A percentile compares a stretch with the other conserved stretches of the same genome.
Evolutionary conservation across 1,284 basidiomycete species (phyloP).

Genomic region (Sphagnurus paluster): DNA sequence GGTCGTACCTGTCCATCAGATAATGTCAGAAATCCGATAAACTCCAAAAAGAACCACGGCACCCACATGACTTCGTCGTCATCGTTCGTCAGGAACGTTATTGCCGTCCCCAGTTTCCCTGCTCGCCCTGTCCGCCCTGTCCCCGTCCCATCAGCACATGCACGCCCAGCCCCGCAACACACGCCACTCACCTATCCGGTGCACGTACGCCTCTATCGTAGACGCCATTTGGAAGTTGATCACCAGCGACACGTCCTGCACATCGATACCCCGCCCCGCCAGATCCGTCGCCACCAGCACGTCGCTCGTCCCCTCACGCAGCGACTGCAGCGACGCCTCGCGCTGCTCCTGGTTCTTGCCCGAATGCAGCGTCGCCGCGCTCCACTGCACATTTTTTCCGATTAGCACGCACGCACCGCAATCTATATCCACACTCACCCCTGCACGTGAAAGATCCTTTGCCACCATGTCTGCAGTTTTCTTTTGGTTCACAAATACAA

Average conservation of each 20-base stretch:
- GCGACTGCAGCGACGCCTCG: constrained; percentile 85
- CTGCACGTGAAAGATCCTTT: constrained; percentile 85
- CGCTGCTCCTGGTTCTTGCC: constrained; percentile 98
- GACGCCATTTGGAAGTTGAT: constrained; percentile 98
- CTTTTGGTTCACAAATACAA: constrained; percentile 99
- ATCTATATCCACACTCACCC: constrained; percentile 42
- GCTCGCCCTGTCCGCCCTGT: constrained; percentile 94
- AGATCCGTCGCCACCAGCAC: constrained; percentile 96
- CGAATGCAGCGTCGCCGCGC: constrained; percentile 88
- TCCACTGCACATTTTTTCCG: constrained; percentile 57
- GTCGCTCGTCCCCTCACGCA: constrained; percentile 83
- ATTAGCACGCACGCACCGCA: constrained; percentile 14
- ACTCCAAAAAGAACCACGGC: constrained; percentile 18
- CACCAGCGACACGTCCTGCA: constrained; percentile 93
- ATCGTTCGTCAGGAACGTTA: constrained; percentile 94
- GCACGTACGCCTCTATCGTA: constrained; percentile 95
- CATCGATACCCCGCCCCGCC: constrained; percentile 98
- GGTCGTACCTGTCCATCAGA: constrained; percentile 68
- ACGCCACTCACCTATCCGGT: constrained; percentile 79
- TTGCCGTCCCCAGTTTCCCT: constrained; percentile 89
- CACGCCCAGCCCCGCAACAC: neutral
- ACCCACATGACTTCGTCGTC: constrained; percentile 97
- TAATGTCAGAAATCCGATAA: constrained; percentile 20
- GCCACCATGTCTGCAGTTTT: constrained; percentile 97
- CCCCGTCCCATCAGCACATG: constrained; percentile 9